Percentiles rank a stretch among this genome's conserved stretches.
Evolutionary conservation across 2,329 filamentous ascomycete genomes (phyloP).

Genomic region (Lanzia echinophila): DNA sequence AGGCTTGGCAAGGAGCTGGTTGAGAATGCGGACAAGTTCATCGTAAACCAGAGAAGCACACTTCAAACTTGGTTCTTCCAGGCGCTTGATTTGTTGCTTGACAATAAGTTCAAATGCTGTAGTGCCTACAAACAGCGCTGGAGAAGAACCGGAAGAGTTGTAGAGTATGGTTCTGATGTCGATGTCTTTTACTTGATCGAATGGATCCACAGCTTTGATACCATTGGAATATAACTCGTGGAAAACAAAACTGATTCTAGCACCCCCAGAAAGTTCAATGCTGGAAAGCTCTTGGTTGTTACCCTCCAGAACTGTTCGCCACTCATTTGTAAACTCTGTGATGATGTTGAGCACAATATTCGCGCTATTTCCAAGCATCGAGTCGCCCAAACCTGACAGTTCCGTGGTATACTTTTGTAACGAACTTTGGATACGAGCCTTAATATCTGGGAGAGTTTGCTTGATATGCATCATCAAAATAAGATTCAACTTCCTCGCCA

Average conservation of each 20-base stretch:
- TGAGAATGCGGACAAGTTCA: slow-evolving; percentile 90
- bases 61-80: slow-evolving; percentile 95
- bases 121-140: slow-evolving; percentile 92
- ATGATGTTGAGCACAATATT: slow-evolving; percentile 99
- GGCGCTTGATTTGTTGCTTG: slow-evolving; percentile 94
- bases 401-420: slow-evolving; percentile 86
- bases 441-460: slow-evolving; percentile 97
- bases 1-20: slow-evolving; percentile 80
- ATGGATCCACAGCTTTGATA: slow-evolving; percentile 95
- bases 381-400: slow-evolving; percentile 77
- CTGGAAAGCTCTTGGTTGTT: slow-evolving; percentile 96
- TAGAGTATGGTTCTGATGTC: slow-evolving; percentile 96
- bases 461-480: slow-evolving; percentile 99
- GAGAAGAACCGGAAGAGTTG: slow-evolving; percentile 98
- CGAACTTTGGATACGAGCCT: slow-evolving; percentile 89
- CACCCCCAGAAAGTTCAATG: slow-evolving; percentile 88
- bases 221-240: slow-evolving; percentile 97
- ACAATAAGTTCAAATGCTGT: slow-evolving; percentile 98
- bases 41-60: slow-evolving; percentile 97
- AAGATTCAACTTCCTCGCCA: slow-evolving; percentile 93
- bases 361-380: slow-evolving; percentile 88
- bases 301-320: slow-evolving; percentile 90
- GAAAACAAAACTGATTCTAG: slow-evolving; percentile 98
- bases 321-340: slow-evolving; percentile 97
- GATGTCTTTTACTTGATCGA: slow-evolving; percentile 93